Percentiles rank a stretch among this genome's conserved stretches.
Conservation (phyloP, 768 basidiomycete species). For the Neoboletus subvelutipes region DNA sequence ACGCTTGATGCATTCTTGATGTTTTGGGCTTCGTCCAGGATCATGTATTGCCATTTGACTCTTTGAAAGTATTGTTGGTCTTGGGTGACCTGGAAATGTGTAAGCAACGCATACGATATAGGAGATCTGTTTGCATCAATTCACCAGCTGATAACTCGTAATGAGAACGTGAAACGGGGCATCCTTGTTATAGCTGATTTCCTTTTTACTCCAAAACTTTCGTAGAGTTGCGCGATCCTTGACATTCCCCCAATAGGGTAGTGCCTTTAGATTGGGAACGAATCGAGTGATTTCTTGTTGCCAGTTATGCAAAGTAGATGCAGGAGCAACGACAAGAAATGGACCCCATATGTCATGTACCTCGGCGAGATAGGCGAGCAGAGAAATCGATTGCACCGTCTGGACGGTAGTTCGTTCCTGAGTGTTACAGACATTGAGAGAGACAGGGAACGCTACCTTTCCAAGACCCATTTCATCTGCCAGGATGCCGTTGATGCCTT, state of each 20-base stretch:
- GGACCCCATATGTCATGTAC: conserved; percentile 99
- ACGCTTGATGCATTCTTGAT: conserved; percentile 98
- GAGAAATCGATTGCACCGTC: conserved; percentile 97
- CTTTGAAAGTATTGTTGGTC: conserved; percentile 98
- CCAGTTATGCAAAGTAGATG: conserved; percentile 98
- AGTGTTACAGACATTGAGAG: neutral
- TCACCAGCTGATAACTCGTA: conserved; percentile 92
- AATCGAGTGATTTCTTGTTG: conserved; percentile 97
- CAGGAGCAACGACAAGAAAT: conserved; percentile 96
- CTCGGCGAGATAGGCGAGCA: conserved; percentile 94
- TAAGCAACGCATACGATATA: conserved; percentile 1
- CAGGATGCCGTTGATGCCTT: conserved; percentile 98
- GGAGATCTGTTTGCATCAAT: conserved; percentile 22
- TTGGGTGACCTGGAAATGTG: conserved; percentile 68
- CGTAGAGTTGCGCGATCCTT: conserved; percentile 93
- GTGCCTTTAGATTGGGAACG: conserved; percentile 87
- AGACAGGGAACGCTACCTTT: conserved; percentile 49
- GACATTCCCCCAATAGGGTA: conserved; percentile 98
- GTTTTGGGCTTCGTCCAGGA: conserved; percentile 99
- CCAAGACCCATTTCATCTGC: conserved; percentile 99
- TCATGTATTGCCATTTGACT: conserved; percentile 99
- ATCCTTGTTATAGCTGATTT: conserved; percentile 91
- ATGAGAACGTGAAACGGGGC: conserved; percentile 96
- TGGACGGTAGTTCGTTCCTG: conserved; percentile 28
- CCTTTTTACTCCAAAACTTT: conserved; percentile 98